Percentiles rank a stretch among this genome's conserved stretches.
Conservation (phyloP, 371 early-diverging fungal species). For the Apophysomyces sp. region DNA sequence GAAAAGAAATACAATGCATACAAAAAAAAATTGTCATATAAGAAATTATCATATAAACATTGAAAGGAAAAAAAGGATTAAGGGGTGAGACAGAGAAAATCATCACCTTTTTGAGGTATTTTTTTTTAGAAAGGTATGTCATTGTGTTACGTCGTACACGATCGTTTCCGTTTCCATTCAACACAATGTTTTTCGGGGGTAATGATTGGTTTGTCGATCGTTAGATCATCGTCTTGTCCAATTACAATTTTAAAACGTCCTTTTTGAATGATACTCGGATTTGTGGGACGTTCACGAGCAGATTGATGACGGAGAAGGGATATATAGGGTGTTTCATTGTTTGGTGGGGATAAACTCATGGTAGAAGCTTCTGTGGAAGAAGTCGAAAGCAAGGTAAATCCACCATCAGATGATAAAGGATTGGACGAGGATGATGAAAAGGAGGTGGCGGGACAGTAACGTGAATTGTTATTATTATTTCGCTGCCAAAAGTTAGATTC, state of each 20-base stretch:
- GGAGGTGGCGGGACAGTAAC: constrained; percentile 3
- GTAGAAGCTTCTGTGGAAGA: not conserved
- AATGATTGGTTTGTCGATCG: constrained; percentile 27
- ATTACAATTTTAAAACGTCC: constrained; percentile 45
- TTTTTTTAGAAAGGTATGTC: constrained; percentile 3
- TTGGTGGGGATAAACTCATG: not conserved
- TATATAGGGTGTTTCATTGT: constrained; percentile 21
- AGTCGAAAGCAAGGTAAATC: not conserved
- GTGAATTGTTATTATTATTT: not conserved
- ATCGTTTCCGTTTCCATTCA: constrained; percentile 48
- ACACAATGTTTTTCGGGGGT: constrained; percentile 20
- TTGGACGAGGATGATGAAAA: constrained; percentile 2
- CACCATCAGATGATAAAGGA: not conserved
- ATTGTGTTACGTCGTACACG: constrained; percentile 17
- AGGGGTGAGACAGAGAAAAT: not conserved
- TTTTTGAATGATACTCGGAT: constrained; percentile 29
- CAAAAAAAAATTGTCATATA: not conserved
- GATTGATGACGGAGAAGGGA: constrained; percentile 16
- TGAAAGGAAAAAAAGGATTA: constrained; percentile 1
- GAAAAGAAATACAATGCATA: constrained; percentile 14
- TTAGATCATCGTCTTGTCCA: constrained; percentile 27
- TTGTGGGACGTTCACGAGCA: not conserved
- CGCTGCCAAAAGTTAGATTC: constrained; percentile 43
- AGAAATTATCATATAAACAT: constrained; percentile 2
- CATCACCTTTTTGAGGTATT: not conserved